A percentile compares a stretch with the other conserved stretches of the same genome.
These are phyloP conservation scores for Pichia sp. DNA, from an alignment of 1,139 yeast genomes.

Conservation along the genomic window DNA sequence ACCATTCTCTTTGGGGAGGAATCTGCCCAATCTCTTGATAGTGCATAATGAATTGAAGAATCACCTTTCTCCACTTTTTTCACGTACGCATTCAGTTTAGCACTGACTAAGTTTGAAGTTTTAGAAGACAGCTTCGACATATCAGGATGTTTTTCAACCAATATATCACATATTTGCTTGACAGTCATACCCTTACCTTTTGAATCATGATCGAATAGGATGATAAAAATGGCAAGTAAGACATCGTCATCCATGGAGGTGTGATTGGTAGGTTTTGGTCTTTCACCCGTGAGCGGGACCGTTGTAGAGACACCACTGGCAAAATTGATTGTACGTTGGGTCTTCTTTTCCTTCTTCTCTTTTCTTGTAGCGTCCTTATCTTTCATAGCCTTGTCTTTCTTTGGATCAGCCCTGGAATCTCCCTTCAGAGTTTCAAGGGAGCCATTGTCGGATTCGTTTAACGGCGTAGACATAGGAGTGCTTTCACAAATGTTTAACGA, in stretches of 20 bases:
- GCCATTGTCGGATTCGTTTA: constrained; percentile 1
- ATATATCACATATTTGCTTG: constrained; percentile 71
- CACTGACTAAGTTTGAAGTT: constrained; percentile 74
- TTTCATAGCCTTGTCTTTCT: constrained; percentile 10
- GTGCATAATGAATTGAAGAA: constrained; percentile 58
- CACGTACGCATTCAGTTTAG: constrained; percentile 76
- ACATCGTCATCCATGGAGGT: constrained; percentile 71
- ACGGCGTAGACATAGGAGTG: not conserved
- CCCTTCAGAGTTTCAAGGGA: not conserved
- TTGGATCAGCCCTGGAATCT: no score
- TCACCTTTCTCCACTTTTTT: constrained; percentile 78
- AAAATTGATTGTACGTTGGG: constrained; percentile 34
- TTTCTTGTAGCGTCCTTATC: constrained; percentile 17
- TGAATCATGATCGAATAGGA: constrained; percentile 60
- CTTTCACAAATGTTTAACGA: not conserved
- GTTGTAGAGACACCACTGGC: constrained; percentile 72
- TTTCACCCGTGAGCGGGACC: constrained; percentile 75
- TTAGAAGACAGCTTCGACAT: constrained; percentile 75
- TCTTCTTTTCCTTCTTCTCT: constrained; percentile 23
- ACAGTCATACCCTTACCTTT: constrained; percentile 77
- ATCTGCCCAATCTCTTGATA: constrained; percentile 84
- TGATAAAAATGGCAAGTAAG: constrained; percentile 62
- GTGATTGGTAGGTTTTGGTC: constrained; percentile 63
- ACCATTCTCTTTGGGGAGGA: constrained; percentile 86
- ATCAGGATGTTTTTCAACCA: constrained; percentile 67